These are phyloP conservation scores for Boletus vinaceobasis DNA, from an alignment of 768 basidiomycete genomes.

Conservation along the genomic window DNA sequence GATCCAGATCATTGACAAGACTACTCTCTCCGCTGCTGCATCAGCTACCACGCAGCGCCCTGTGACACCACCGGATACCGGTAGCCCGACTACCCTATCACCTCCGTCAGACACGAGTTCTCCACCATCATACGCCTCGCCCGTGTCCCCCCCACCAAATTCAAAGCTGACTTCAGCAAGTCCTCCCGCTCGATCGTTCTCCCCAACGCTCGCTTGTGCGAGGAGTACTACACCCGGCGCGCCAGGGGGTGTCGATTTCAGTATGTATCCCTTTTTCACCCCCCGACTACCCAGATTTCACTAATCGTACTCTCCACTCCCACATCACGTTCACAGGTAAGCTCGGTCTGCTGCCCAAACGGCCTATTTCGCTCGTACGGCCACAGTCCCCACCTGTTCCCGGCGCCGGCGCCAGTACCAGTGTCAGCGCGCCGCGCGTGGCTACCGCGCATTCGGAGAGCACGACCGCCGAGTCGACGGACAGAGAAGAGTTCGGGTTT, in stretches of 20 bases:
- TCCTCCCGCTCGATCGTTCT: conserved; percentile 4
- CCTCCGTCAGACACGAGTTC: conserved; percentile 1
- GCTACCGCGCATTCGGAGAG: conserved; percentile 11
- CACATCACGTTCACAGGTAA: conserved; percentile 41
- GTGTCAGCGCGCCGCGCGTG: conserved; percentile 4
- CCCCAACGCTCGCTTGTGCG: conserved; percentile 4
- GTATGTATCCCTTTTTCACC: conserved; percentile 15
- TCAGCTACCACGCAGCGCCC: neutral
- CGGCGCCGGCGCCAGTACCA: neutral
- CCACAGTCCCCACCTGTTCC: conserved; percentile 28
- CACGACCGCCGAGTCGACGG: conserved; percentile 23
- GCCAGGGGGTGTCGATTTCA: conserved; percentile 31
- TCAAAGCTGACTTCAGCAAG: neutral
- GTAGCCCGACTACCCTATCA: neutral
- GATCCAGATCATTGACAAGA: conserved; percentile 10
- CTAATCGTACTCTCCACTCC: neutral
- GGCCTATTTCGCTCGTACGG: conserved; percentile 58
- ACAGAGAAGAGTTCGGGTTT: conserved; percentile 64
- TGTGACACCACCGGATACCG: neutral
- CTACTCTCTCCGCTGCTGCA: neutral
- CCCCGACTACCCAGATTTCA: too few relatives aligned
- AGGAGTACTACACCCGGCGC: conserved; percentile 13
- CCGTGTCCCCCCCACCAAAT: neutral
- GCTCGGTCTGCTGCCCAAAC: conserved; percentile 69
- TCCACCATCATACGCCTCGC: conserved; percentile 4